phyloP scores from a whole-genome alignment of 1,284 basidiomycete genomes.

The Porodaedalea pini region DNA sequence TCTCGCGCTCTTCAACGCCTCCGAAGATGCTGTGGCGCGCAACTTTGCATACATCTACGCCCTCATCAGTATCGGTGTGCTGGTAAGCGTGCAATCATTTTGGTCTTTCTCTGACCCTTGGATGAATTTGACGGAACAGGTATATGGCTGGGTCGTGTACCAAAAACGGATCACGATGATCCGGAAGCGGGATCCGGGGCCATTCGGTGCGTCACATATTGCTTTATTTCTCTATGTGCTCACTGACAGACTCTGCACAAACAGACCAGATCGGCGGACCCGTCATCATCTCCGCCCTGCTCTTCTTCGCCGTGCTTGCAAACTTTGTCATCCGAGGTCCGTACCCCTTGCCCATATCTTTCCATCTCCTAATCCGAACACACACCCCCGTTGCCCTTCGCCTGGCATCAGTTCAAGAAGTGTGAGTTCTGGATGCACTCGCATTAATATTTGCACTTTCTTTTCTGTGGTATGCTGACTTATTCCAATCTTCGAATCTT shows the following conservation, averaged over 20 bases:
- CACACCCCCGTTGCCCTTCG: not conserved
- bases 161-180: constrained; percentile 91
- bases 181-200: constrained; percentile 83
- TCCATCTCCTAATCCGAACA: not conserved
- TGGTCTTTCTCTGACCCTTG: not conserved
- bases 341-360: not conserved
- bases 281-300: constrained; percentile 69
- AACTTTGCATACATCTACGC: constrained; percentile 87
- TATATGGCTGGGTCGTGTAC: constrained; percentile 87
- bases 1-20: constrained; percentile 86
- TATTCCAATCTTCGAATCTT: not conserved
- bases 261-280: constrained; percentile 80
- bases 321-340: constrained; percentile 85
- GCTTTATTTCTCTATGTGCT: too few species aligned
- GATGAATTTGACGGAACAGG: constrained; percentile 34
- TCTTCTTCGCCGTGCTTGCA: constrained; percentile 81
- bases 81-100: constrained; percentile 40
- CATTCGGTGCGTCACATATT: constrained; percentile 75
- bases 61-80: constrained; percentile 62
- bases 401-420: constrained; percentile 5
- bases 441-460: not conserved
- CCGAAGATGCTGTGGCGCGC: constrained; percentile 69
- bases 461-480: not conserved
- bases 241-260: too few species aligned
- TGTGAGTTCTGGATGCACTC: not conserved